These are phyloP conservation scores for Saururus chinensis DNA, from an alignment of 164 flowering plant species.

Conservation along the genomic window DNA sequence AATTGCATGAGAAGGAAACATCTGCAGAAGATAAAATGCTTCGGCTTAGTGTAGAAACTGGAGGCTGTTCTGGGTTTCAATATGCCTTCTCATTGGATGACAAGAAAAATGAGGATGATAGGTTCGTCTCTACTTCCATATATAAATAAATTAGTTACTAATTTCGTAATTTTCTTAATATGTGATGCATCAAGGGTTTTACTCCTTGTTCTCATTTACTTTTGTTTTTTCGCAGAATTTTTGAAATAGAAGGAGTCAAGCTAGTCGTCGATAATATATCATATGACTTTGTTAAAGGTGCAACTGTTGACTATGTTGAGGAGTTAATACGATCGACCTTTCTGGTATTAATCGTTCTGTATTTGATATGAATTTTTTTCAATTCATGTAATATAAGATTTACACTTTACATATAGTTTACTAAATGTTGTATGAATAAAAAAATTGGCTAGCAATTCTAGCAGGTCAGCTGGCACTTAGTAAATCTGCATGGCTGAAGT, in stretches of 20 bases:
- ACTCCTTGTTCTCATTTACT: conserved; percentile 2
- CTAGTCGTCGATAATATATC: conserved; percentile 84
- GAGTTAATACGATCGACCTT: conserved; percentile 71
- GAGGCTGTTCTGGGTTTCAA: conserved; percentile 98
- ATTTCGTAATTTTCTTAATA: too few relatives aligned
- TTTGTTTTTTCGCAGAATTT: conserved; percentile 37
- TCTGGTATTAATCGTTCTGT: conserved; percentile 18
- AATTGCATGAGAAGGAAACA: conserved; percentile 56
- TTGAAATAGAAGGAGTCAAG: conserved; percentile 85
- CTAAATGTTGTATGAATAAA: background rate
- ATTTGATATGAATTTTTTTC: background rate
- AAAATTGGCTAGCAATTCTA: background rate
- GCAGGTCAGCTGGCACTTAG: background rate
- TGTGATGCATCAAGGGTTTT: background rate
- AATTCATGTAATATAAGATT: too few relatives aligned
- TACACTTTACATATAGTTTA: too few relatives aligned
- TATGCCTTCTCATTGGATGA: conserved; percentile 69
- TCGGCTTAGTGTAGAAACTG: conserved; percentile 85
- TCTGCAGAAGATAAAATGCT: conserved; percentile 44
- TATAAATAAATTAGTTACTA: background rate
- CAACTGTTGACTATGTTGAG: conserved; percentile 92
- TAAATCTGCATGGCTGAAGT: background rate
- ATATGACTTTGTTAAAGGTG: conserved; percentile 87
- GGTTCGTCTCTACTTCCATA: conserved; percentile 24
- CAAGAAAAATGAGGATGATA: conserved; percentile 65